Evolutionary conservation across 345 rosid species (phyloP).

Genomic region (Conringia planisiliqua): DNA sequence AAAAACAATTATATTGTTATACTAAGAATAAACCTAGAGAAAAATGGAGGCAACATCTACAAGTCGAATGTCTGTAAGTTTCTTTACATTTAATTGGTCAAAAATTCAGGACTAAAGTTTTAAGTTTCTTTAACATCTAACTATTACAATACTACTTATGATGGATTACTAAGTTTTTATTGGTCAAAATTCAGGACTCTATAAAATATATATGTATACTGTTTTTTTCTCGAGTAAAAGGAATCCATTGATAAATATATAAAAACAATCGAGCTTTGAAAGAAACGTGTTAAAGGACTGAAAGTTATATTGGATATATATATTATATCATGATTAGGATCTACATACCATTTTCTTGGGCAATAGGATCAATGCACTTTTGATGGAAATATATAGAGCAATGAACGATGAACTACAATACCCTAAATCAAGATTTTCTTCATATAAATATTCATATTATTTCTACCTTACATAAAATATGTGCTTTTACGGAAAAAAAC

Average conservation of each 20-base stretch:
- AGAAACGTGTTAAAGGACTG: not conserved
- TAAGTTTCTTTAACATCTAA: too few relatives aligned
- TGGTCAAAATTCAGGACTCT: conserved; percentile 7
- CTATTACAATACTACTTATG: not conserved
- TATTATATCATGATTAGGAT: not conserved
- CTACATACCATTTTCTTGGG: too few relatives aligned
- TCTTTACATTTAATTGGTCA: conserved; percentile 4
- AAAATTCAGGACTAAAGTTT: not conserved
- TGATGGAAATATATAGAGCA: not conserved
- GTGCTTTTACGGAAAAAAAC: not conserved
- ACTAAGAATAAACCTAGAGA: not conserved
- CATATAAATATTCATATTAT: not conserved
- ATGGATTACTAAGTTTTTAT: not conserved
- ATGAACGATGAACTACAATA: not conserved
- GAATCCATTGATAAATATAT: not conserved
- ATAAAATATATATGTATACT: too few relatives aligned
- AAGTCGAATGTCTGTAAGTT: not conserved
- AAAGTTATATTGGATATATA: not conserved
- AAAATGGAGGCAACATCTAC: not conserved
- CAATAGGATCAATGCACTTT: not conserved
- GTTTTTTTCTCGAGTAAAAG: not conserved
- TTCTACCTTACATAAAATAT: not conserved
- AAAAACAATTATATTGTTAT: not conserved
- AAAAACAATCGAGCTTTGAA: not conserved
- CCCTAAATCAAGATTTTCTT: not conserved